Evolutionary conservation across 805 yeast species (phyloP), one percentile per base, ranked within the genome.

Genomic region (Candida schatavii): DNA sequence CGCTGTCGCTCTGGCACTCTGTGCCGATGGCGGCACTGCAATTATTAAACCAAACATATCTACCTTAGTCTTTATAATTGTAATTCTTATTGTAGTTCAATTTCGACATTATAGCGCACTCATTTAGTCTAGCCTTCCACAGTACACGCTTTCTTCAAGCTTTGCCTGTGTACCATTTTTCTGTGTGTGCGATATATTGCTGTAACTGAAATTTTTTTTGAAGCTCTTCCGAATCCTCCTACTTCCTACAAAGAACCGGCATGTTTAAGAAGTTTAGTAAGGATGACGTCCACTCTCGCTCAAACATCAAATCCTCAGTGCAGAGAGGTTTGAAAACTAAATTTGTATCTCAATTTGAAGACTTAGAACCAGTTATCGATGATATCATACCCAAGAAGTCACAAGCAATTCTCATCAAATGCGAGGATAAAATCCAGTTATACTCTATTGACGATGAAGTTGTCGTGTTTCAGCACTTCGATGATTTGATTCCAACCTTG

Each of bases 291-390:
- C 95, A 88, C 54, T 84, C 96, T 6, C 83, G 93, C 49, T 82
- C 97, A 11, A 91, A 91, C 57, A 83, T 90, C 62, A 90, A 90
- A 64, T 86, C 96, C 0, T 90, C 97, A 1, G 90, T 85, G n/a
- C 96, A 89, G 62, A 78, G 97, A 62, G 84, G 85, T n/a, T 72
- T 91, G 50, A 87, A 87, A 58, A 50, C 85, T 15, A 86, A 82
- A 54, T 73, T 90, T 41, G 85, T 84, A 2, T 68, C 72, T 3
- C 88, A 83, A 61, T 90, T 82, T 58, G 89, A 88, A 17, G 67
- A 64, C n/a, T 63, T 88, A 48, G 95, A 86, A 55, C 77, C 81
- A 4, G 81, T 77, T 10, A 83, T 90, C 35, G 97, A 90, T 54
- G 85, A 78, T 40, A 67, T 89, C 46, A 77, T 89, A 53, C 97